These are phyloP conservation scores for Cordyceps militaris DNA, from an alignment of 2,329 filamentous ascomycete genomes.

Conservation along the genomic window DNA sequence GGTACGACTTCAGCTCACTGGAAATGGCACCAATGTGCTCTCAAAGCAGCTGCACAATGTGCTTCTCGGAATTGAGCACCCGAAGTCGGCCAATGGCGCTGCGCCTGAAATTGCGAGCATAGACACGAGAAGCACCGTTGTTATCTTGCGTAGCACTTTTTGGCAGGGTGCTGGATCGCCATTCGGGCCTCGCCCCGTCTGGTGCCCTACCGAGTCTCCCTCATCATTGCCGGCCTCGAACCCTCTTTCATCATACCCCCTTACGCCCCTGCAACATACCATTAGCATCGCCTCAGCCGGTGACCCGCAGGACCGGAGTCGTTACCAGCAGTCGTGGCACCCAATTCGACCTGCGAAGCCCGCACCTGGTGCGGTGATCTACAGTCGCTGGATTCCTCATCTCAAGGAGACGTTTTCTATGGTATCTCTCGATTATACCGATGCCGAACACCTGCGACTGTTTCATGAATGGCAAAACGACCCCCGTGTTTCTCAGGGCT, in stretches of 20 bases:
- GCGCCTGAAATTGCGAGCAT: constrained; percentile 19
- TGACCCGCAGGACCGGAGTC: constrained; percentile 33
- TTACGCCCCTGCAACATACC: constrained; percentile 42
- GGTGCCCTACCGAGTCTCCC: constrained; percentile 44
- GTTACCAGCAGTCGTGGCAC: constrained; percentile 53
- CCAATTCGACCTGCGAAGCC: constrained; percentile 68
- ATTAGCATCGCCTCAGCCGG: constrained; percentile 32
- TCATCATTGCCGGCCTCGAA: constrained; percentile 27
- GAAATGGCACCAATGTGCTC: constrained; percentile 28
- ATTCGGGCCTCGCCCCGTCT: constrained; percentile 55
- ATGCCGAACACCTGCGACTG: constrained; percentile 57
- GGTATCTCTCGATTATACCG: constrained; percentile 61
- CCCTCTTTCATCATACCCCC: constrained; percentile 39
- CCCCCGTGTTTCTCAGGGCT: constrained; percentile 69
- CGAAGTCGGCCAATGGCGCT: constrained; percentile 26
- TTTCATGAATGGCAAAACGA: constrained; percentile 83
- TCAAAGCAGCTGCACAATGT: constrained; percentile 38
- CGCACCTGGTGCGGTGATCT: constrained; percentile 60
- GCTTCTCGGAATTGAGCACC: constrained; percentile 43
- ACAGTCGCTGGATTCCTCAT: constrained; percentile 73
- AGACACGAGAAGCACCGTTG: constrained; percentile 27
- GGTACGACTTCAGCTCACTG: constrained; percentile 40
- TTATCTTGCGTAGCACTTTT: constrained; percentile 50
- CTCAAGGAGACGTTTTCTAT: constrained; percentile 71
- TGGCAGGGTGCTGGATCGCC: constrained; percentile 66